A percentile compares a stretch with the other conserved stretches of the same genome.
Evolutionary conservation across 2,329 filamentous ascomycete species (phyloP).

Genomic region (Coniochaeta prunicola): DNA sequence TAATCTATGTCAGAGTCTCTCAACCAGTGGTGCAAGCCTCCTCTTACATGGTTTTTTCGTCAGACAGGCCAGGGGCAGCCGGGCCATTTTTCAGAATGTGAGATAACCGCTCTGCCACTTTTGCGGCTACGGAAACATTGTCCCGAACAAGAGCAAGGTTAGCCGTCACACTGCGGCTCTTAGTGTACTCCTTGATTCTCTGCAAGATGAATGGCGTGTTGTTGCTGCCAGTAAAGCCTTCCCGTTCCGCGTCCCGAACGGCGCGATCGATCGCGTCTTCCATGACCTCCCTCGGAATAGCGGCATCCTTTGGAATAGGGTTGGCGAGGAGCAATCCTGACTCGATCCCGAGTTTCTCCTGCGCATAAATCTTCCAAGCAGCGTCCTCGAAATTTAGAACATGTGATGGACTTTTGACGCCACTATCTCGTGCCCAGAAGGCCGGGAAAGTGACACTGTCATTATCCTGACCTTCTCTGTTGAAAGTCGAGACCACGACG

Average conservation of each 20-base stretch:
- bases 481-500: conserved; percentile 81
- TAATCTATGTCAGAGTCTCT: background rate
- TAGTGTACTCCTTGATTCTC: conserved; percentile 72
- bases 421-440: conserved; percentile 88
- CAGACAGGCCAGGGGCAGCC: background rate
- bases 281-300: conserved; percentile 66
- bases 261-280: conserved; percentile 61
- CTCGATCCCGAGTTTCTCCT: conserved; percentile 62
- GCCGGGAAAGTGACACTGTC: conserved; percentile 78
- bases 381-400: conserved; percentile 73
- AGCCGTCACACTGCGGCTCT: conserved; percentile 62
- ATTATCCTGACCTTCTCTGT: conserved; percentile 56
- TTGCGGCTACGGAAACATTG: conserved; percentile 48
- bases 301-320: conserved; percentile 66
- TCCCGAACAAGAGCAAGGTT: conserved; percentile 57
- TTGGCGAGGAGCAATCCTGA: conserved; percentile 86
- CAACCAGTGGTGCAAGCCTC: background rate
- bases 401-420: conserved; percentile 68
- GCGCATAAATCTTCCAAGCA: conserved; percentile 79
- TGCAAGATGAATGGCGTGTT: conserved; percentile 81
- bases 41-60: background rate
- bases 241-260: conserved; percentile 53
- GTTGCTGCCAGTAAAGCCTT: conserved; percentile 62
- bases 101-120: conserved; percentile 46
- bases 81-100: conserved; percentile 26